Evolutionary conservation across 208 protist species (phyloP), one percentile per base, ranked within the genome.

Genomic region (Leishmania arabica): DNA sequence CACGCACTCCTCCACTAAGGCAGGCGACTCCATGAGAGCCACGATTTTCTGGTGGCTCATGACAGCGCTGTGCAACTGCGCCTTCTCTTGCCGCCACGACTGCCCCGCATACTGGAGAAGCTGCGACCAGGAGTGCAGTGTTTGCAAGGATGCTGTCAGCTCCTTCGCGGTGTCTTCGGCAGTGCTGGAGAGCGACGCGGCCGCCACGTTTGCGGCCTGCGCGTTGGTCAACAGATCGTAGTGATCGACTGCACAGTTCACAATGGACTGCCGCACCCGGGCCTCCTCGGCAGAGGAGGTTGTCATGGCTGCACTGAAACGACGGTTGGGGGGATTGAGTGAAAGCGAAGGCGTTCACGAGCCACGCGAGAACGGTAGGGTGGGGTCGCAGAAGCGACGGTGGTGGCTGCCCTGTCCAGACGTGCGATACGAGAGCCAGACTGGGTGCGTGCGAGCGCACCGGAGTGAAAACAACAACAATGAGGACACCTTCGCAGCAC

Each of bases 21-120:
- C 64, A 1, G 94, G 94, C 0, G 91, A 88, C 81, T 97, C 94
- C 69, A 95, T 84, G 66, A 97, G 82, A 3, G 87, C 87, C n/a
- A 93, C 75, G 17, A 97, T 78, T 68, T 93, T 88, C 75, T 91
- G 88, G 78, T 96, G 88, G 51, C 90, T 88, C 66, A 86, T 72
- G 31, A 91, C 80, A 11, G 92, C 90, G 62, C 81, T 76, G 64
- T 83, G 79, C 49, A 92, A 86, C 17, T 90, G 72, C 68, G 92
- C 70, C 74, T 90, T 89, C 80, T 93, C 88, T 24, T 79, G 81
- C n/a, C 92, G 88, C 94, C 94, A 97, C 64, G 82, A 79, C 27
- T 86, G 80, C 21, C 91, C 90, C 4, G 83, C 88, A 9, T 83
- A 72, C 42, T 75, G 34, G 62, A 96, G 86, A 13, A 74, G 81